Base-by-base conservation (phyloP, 768 basidiomycete species). In the Podaxis carcinomalis region DNA sequence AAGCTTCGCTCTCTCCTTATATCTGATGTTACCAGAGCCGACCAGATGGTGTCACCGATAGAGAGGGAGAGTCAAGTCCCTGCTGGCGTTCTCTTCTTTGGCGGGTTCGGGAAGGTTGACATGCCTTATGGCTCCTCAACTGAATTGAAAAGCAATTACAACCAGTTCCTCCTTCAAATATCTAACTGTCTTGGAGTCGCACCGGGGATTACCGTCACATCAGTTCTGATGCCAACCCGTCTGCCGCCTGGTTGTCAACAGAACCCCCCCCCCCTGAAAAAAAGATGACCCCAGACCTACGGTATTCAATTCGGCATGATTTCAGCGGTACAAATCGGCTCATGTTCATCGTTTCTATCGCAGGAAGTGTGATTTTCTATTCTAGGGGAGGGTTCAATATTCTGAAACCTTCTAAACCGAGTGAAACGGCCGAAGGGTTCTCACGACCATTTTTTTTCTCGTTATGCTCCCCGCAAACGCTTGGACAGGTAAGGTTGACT, bases 221-320 rank as follows among this genome's bases (percentile, higher is more conserved):
- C 36, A 54, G 13, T 35, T 46, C 39, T 52, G 50, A 44, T 59
- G 27, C 7, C 51, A 28, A 4, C 39, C 23, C 14, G 27, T 7
- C 21, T 16, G 27, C 36, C 36, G 25, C 23, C 19, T 51, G 21
- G 21, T 44, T 40, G 59, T 60, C 59, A 44, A 16, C n/a, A 46
- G 28, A 7, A 42, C 9, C 19, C 10, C 51, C 9, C 19, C 10
- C 51, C 40, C 21, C 13, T 23, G 14, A 13, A 47, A 44, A 36
- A 37, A 53, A 40, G 32, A 28, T 49, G 25, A 25, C 4, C 21
- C 57, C 49, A 51, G 51, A 35, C 47, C 57, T 50, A 58, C 57
- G 47, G 25, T 49, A 58, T 58, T 58, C 47, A 58, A 27, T 36
- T 39, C 47, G 57, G 57, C 36, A 50, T 58, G 57, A 50, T 44